A percentile compares a stretch with the other conserved stretches of the same genome.
These are phyloP conservation scores for Epichloe glyceriae DNA, from an alignment of 2,329 filamentous ascomycete species.

Conservation along the genomic window DNA sequence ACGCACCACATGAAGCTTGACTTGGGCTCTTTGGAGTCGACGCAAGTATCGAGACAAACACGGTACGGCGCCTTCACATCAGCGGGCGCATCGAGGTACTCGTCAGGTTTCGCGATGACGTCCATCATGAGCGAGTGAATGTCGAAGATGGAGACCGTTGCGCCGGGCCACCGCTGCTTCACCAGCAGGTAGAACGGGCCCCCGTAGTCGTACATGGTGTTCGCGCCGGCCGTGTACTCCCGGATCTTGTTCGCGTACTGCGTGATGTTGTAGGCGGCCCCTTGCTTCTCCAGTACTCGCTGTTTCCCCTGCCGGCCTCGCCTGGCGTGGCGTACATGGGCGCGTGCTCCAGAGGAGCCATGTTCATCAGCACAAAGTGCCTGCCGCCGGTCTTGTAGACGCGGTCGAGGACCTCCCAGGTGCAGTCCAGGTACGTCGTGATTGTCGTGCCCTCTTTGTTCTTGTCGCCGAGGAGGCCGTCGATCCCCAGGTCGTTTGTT, in stretches of 20 bases:
- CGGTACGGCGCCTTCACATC: conserved; percentile 48
- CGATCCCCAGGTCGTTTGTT: conserved; percentile 61
- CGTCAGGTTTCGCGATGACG: conserved; percentile 45
- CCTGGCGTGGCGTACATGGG: conserved; percentile 43
- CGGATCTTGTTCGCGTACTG: conserved; percentile 31
- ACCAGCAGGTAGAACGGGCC: conserved; percentile 32
- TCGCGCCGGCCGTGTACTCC: conserved; percentile 35
- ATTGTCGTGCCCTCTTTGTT: conserved; percentile 48
- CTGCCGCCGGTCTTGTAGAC: conserved; percentile 55
- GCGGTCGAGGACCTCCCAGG: conserved; percentile 48
- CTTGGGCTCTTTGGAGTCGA: conserved; percentile 24
- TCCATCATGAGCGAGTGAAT: conserved; percentile 52
- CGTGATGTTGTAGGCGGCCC: conserved; percentile 32
- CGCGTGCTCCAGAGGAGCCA: conserved; percentile 51
- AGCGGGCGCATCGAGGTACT: conserved; percentile 50
- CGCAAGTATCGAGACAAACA: conserved; percentile 35
- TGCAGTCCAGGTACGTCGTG: conserved; percentile 52
- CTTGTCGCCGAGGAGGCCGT: conserved; percentile 52
- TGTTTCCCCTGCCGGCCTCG: conserved; percentile 3
- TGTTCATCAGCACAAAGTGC: conserved; percentile 60
- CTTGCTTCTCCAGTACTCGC: conserved; percentile 33
- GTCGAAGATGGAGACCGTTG: conserved; percentile 53
- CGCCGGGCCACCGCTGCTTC: conserved; percentile 38
- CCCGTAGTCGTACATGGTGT: conserved; percentile 36
- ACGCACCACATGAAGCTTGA: conserved; percentile 54